Base-by-base conservation (phyloP, 2,329 filamentous ascomycete genomes). In the Alternaria longipes region DNA sequence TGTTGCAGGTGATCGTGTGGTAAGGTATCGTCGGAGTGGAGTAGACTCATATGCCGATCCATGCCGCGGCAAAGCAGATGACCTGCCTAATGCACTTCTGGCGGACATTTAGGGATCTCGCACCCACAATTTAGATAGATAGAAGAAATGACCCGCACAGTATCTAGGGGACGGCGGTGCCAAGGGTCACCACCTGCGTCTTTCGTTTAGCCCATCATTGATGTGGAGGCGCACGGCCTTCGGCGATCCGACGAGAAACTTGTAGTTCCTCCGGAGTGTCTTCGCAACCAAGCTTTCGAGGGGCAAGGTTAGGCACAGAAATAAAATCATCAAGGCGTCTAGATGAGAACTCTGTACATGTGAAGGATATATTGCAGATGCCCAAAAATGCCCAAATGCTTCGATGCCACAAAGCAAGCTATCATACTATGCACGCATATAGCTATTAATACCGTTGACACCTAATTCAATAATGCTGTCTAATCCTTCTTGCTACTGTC, bases 401-500 rank as follows among this genome's bases (percentile, higher is more conserved):
- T 51, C 34, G 28, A 64, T 60, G 20, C 51, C 18, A 16, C 41
- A 42, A 50, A 60, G 18, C 30, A 59, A 59, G 51, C 50, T 54
- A 49, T 30, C 32, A 58, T 49, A 44, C 47, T 47, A 41, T 34
- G 45, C 45, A 50, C 42, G 46, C 42, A 52, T 60, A 42, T 52
- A 60, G 57, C 54, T 56, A 26, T 52, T 34, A 56, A 64, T 45
- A 57, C 63, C 59, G 24, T 50, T 28, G 22, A 53, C 42, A 53
- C 56, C 52, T 42, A 54, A 20, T 34, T 50, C 46, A 45, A 50
- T 20, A 14, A 54, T 56, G 57, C 54, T 34, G 30, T 49, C 47
- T 66, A 79, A 58, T 79, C 75, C 41, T 60, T 73, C 66, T 79
- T 78, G 28, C 60, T 64, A 8, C 65, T 62, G 3, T 63, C 64